Base-by-base conservation (phyloP, 2,329 filamentous ascomycete species). In the Davidsoniella virescens region DNA sequence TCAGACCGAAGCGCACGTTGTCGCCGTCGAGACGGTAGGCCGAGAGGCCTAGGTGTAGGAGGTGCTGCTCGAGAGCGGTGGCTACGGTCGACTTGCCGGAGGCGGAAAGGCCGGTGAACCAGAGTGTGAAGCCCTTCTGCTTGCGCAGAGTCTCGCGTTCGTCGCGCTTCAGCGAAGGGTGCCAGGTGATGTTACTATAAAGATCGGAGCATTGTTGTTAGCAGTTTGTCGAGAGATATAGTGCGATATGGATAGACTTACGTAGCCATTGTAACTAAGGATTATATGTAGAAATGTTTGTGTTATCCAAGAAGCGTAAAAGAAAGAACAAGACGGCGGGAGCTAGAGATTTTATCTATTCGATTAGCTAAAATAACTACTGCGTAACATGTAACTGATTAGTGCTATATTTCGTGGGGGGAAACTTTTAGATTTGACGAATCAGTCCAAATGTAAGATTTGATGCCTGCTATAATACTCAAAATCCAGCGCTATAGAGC, bases 21-120 rank as follows among this genome's bases (percentile, higher is more conserved):
- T 98, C 92, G 61, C 90, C 92, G 67, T 98, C 92, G 26, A 98
- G 81, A 49, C 92, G 81, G 76, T 98, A 98, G 54, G 88, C 84
- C 51, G 82, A 71, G 47, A 92, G 71, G 41, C 82, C 83, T 9
- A 86, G 75, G 65, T 94, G 87, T 51, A 98, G 78, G 33, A 98
- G 81, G 66, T 95, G 87, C 71, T 95, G 90, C 73, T 98, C 92
- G 39, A 98, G 84, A 14, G 92, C 92, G 2, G 87, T 94, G 50
- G 92, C 92, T 55, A 98, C 86, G 52, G 92, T 98, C 48, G 90
- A 95, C 70, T 98, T 98, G 63, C 92, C 92, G 0, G 87, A 94
- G 47, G 90, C 92, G 37, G 86, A 94, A 56, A 98, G 84, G 50
- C 92, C 92, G 1, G 92, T 98, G 63, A 98, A 84, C 92, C 92